Base-by-base conservation (phyloP, 1,284 basidiomycete genomes). In the Ganoderma lingzhi region DNA sequence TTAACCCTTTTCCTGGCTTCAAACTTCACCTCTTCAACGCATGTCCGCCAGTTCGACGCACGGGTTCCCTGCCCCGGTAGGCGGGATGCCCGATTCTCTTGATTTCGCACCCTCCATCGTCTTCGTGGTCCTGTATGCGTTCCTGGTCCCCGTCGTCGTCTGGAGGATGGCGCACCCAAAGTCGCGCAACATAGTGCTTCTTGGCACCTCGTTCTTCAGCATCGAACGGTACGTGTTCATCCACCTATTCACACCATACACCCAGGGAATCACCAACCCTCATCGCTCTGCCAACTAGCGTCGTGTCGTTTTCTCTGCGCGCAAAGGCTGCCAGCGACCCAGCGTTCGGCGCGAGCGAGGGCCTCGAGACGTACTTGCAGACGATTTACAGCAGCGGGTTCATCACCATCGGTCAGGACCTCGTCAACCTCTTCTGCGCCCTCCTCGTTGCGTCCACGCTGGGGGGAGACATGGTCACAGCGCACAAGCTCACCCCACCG, bases 351-450 rank as follows among this genome's bases (percentile, higher is more conserved):
- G 72, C 66, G 51, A 75, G 73, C n/a, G 53, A 65, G 23, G 73
- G 72, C 30, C 70, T 81, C 55, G 76, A 76, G 41, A 74, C 74
- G 48, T 83, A 80, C 74, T 72, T 80, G 63, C 81, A 82, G 64
- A 70, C 74, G 28, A 76, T 78, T 1, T 75, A 79, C 51, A 75
- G 71, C 19, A 69, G 76, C 59, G 79, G 77, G 9, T 82, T 78
- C 69, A 72, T 81, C 60, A 59, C 73, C 35, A 74, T 82, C 17
- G 76, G 74, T 12, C 71, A 77, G 39, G 78, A 78, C 64, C 62
- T 78, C 42, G 58, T 72, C 37, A 72, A 42, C 15, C 72, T 82
- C 63, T 60, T 76, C 19, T 79, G 79, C 44, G 71, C 73, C 10
- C 69, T 23, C 23, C 23, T 82, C 45, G 79, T 82, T 39, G 73